Evolutionary conservation across 192 early-diverging fungal genomes (phyloP), one percentile per base, ranked within the genome.

Genomic region (Obelidium mucronatum): DNA sequence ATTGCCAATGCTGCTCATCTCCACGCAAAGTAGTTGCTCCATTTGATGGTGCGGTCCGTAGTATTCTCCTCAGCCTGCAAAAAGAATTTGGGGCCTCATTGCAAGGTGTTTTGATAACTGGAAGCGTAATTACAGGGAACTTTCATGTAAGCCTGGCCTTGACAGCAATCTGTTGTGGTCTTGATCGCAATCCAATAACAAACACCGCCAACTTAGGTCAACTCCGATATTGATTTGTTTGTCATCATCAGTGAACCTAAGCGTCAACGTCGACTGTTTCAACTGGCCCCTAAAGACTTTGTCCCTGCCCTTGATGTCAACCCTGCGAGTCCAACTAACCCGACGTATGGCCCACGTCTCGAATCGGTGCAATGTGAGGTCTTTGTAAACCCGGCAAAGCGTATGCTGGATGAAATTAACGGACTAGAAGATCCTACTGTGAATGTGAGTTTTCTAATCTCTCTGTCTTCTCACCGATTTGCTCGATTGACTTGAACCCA

Each of bases 181-280:
- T 19, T 67, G 15, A 17, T 19, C 15, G 17, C 11, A 26, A 6
- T 37, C 39, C 39, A 42, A 33, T 55, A 22, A 22, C 36, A 35
- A 35, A 22, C 22, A n/a, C n/a, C n/a, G n/a, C n/a, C n/a, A n/a
- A n/a, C n/a, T n/a, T n/a, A 70, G 68, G 56, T 71, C 67, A 77
- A 56, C 35, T 71, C 67, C 1, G 76, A 77, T 39, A 44, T 77
- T 40, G 76, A 77, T 34, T 22, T 77, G 17, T 77, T 77, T 40
- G 76, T 56, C n/a, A 70, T 77, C 24, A 24, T 70, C 34, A 40
- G 22, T 13, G 17, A 37, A 11, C 19, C 24, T 8, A 34, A 30
- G 22, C 76, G 76, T 19, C 76, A 77, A 40, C 76, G 76, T 37
- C 60, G 76, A 15, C 76, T 77, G 26, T 77, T 77, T 67, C 76